Evolutionary conservation across 345 rosid genomes (phyloP).

Genomic region (Litchi chinensis): DNA sequence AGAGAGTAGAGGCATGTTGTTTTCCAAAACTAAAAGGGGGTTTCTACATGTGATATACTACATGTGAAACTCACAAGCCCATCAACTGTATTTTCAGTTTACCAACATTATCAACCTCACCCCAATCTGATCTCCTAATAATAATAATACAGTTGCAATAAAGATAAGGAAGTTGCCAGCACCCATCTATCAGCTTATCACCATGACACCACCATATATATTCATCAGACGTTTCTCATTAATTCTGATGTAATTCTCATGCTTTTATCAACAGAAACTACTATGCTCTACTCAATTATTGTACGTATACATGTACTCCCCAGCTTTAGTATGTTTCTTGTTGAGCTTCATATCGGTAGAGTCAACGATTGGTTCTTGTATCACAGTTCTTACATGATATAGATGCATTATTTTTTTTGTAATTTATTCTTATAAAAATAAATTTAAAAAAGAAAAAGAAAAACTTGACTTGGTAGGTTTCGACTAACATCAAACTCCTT

Average conservation of each 20-base stretch:
- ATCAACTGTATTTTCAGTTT: not conserved
- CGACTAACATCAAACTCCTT: too few species aligned
- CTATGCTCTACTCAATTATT: too few species aligned
- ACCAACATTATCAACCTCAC: not conserved
- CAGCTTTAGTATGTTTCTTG: not conserved
- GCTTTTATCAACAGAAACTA: not conserved
- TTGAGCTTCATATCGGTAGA: not conserved
- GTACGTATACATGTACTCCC: not conserved
- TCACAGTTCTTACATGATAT: too few species aligned
- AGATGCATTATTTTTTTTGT: too few species aligned
- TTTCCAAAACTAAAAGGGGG: slow-evolving; percentile 12
- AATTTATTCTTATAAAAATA: too few species aligned
- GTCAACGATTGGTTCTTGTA: not conserved
- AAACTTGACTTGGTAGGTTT: too few species aligned
- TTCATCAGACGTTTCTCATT: not conserved
- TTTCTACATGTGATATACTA: slow-evolving; percentile 8
- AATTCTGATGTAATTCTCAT: not conserved
- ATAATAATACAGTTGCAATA: not conserved
- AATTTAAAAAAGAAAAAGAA: too few species aligned
- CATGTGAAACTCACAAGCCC: slow-evolving; percentile 24
- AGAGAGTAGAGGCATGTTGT: slow-evolving; percentile 5
- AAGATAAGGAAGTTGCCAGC: not conserved
- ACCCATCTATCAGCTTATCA: not conserved
- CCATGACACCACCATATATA: not conserved
- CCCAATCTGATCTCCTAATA: not conserved